A percentile compares a stretch with the other conserved stretches of the same genome.
Evolutionary conservation across 2,329 filamentous ascomycete genomes (phyloP).

Genomic region (Aaosphaeria pasadenensis): DNA sequence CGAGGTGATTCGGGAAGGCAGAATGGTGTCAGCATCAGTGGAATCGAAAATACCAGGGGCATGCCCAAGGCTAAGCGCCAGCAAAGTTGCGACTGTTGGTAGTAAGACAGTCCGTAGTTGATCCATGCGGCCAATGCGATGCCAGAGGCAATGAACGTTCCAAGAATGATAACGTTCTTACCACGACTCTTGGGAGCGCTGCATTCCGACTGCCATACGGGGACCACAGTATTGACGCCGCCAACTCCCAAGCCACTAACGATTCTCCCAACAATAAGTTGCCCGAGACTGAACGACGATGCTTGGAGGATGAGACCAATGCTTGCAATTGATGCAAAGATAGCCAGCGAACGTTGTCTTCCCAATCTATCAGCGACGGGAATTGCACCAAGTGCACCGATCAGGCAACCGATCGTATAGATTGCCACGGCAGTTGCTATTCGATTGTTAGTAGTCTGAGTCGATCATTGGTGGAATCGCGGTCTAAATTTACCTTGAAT

Average conservation of each 20-base stretch:
- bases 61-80: constrained; percentile 56
- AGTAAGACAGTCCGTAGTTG: constrained; percentile 33
- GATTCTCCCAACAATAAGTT: constrained; percentile 37
- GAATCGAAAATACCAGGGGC: constrained; percentile 46
- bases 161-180: constrained; percentile 59
- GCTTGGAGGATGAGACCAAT: constrained; percentile 43
- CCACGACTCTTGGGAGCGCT: constrained; percentile 57
- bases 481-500: too few relatives aligned
- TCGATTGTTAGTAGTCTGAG: too few relatives aligned
- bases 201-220: constrained; percentile 9
- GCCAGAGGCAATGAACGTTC: constrained; percentile 51
- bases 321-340: constrained; percentile 30
- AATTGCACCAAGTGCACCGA: constrained; percentile 40
- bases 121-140: constrained; percentile 53
- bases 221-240: constrained; percentile 50
- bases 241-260: constrained; percentile 55
- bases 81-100: constrained; percentile 18
- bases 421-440: constrained; percentile 1
- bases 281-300: constrained; percentile 15
- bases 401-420: constrained; percentile 41
- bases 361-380: constrained; percentile 41
- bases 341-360: constrained; percentile 43
- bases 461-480: too few relatives aligned
- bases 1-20: not conserved
- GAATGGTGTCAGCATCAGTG: not conserved